Percentiles rank a stretch among this genome's conserved stretches.
Conservation (phyloP, 495 filamentous ascomycete genomes). For the Penicillium lagena region DNA sequence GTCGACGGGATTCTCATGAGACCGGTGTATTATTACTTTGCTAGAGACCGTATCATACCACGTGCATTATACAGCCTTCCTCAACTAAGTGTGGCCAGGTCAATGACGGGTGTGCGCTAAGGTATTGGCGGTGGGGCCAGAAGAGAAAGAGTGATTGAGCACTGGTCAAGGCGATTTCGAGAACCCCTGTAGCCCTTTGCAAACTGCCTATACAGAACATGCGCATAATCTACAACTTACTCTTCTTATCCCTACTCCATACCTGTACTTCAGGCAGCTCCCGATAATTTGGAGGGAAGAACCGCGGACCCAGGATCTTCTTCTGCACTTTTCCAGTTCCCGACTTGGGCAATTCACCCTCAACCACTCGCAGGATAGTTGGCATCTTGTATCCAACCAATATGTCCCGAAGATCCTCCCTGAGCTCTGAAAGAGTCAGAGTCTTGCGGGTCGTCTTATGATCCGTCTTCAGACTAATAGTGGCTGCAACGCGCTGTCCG, state of each 20-base stretch:
- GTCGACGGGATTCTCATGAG: too few species aligned
- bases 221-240: conserved; percentile 6
- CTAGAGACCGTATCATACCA: too few species aligned
- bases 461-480: conserved; percentile 27
- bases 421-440: conserved; percentile 29
- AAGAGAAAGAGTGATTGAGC: too few species aligned
- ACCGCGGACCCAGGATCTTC: conserved; percentile 39
- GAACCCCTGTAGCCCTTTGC: too few species aligned
- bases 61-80: too few species aligned
- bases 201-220: neutral
- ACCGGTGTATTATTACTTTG: too few species aligned
- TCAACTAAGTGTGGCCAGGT: too few species aligned
- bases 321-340: conserved; percentile 45
- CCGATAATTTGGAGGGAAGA: conserved; percentile 33
- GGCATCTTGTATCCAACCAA: conserved; percentile 44
- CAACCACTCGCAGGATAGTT: conserved; percentile 35
- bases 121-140: too few species aligned
- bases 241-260: conserved; percentile 19
- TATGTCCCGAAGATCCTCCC: conserved; percentile 30
- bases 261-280: conserved; percentile 30
- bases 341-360: conserved; percentile 42
- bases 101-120: too few species aligned
- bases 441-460: conserved; percentile 7
- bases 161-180: too few species aligned
- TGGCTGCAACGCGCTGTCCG: conserved; percentile 45